Evolutionary conservation across 805 yeast genomes (phyloP), one percentile per base, ranked within the genome.

Genomic region (Naumovozyma castellii): DNA sequence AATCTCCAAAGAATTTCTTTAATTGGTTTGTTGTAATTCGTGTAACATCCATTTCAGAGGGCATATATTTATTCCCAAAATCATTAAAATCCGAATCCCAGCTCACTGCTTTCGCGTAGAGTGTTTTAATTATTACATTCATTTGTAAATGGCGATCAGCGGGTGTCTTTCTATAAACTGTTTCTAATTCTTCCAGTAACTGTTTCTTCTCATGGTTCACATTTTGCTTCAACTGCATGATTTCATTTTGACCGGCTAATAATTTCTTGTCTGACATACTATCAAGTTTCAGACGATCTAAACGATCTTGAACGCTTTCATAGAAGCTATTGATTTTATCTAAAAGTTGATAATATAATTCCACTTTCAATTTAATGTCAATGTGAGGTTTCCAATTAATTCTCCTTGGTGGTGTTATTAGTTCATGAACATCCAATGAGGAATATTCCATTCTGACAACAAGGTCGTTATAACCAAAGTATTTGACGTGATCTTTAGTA

Each of bases 41-140:
- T 4, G 94, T 79, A 48, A 92, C 84, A 69, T 92, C 98, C 52
- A 80, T 84, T 58, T 92, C 97, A 6, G 94, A 78, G 1, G 97
- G 97, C 43, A 90, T 71, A 54, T 73, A 92, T 16, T 71, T 70
- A 34, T 72, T 71, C 43, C 84, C 97, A 63, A 92, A 90, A 5
- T 76, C 82, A 29, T 76, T 71, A 51, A 92, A 87, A 42, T 81
- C 94, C 17, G 62, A 51, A 60, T 90, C 95, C 97, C 97, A 92
- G 32, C 69, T 73, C 17, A 85, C 87, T 2, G 94, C 88, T 20
- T 79, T 64, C 41, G 82, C 87, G 53, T 90, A 96, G 14, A 90
- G 67, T 28, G 72, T 72, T 49, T 90, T 67, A 19, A 87, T 62
- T 2, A 83, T 72, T 0, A 73, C 64, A 53, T 94, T 92, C 48